Evolutionary conservation across 176 grass and related monocot genomes (phyloP).

Genomic region (Eleusine coracana): DNA sequence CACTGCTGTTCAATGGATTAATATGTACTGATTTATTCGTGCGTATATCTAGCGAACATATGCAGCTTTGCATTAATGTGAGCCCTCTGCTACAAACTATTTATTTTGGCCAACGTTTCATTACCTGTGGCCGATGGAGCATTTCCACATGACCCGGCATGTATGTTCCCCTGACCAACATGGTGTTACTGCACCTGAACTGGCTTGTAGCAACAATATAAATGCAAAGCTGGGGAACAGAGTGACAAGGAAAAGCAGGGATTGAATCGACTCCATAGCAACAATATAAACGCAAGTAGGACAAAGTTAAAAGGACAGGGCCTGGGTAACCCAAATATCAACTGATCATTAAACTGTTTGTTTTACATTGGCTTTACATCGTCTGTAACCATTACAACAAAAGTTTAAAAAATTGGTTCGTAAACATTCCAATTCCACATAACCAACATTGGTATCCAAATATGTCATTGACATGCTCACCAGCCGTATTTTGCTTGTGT

Average conservation of each 20-base stretch:
- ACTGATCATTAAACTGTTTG: not conserved
- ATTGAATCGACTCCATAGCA: not conserved
- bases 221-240: not conserved
- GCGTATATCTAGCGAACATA: not conserved
- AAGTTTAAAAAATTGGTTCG: not conserved
- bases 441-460: not conserved
- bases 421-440: not conserved
- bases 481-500: conserved; percentile 97
- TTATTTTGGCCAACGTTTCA: not conserved
- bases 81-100: not conserved
- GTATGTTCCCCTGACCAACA: no score
- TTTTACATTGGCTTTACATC: not conserved
- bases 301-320: not conserved
- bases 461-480: conserved; percentile 46
- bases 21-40: not conserved
- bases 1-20: not conserved
- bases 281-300: not conserved
- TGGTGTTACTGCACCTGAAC: no score
- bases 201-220: not conserved
- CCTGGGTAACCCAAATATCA: not conserved
- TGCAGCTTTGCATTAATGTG: not conserved
- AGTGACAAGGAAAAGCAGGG: not conserved
- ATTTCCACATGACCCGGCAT: no score
- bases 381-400: conserved; percentile 12
- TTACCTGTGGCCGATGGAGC: not conserved